A percentile compares a stretch with the other conserved stretches of the same genome.
These are phyloP conservation scores for Diaporthe ilicicola DNA, from an alignment of 2,329 filamentous ascomycete genomes.

Conservation along the genomic window DNA sequence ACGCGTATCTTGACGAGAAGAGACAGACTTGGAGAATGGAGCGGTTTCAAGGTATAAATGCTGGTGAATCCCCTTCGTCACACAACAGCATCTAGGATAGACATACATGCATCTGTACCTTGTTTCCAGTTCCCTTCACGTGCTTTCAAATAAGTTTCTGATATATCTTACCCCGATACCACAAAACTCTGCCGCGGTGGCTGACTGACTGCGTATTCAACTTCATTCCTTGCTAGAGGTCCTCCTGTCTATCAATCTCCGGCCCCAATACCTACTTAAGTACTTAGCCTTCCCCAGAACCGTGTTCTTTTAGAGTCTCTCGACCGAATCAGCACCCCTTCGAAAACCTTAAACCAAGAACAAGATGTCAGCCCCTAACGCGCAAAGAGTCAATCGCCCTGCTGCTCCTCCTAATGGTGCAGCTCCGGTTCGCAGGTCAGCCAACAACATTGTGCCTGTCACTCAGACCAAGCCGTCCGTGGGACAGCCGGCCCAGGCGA, in stretches of 20 bases:
- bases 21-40: not conserved
- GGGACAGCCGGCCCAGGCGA: too few relatives aligned
- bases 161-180: not conserved
- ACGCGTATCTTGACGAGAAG: not conserved
- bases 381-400: not conserved
- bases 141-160: not conserved
- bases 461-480: too few relatives aligned
- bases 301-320: not conserved
- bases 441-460: too few relatives aligned
- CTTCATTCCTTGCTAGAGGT: not conserved
- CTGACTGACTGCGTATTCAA: not conserved
- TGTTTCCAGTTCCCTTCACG: not conserved
- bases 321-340: not conserved
- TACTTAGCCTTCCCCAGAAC: not conserved
- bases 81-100: not conserved
- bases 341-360: not conserved
- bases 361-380: not conserved
- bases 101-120: not conserved
- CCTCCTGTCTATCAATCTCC: not conserved
- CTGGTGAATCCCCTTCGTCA: not conserved
- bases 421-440: too few relatives aligned
- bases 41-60: not conserved
- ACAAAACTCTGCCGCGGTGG: not conserved
- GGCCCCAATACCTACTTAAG: too few relatives aligned
- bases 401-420: too few relatives aligned